Evolutionary conservation across 257 asterid species (phyloP), one percentile per base, ranked within the genome.

Genomic region (Anisodus acutangulus): DNA sequence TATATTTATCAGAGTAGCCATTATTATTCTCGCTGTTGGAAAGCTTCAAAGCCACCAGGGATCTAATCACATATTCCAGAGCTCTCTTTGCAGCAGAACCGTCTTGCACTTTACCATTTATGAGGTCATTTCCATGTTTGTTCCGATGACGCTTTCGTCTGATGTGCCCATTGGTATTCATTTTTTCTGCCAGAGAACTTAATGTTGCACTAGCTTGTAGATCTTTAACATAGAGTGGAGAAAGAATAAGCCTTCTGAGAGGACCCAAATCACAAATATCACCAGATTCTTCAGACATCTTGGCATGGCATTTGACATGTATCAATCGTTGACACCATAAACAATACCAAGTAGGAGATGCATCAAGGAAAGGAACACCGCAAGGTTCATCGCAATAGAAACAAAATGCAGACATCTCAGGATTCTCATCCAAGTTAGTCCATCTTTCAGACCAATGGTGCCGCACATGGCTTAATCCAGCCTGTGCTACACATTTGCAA

Each of bases 391-490:
- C 97, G 84, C 98, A 94, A 88, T 91, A 91, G 82, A 88, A 91
- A 83, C 98, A 94, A 87, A 94, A 91, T 68, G 93, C 89, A 22
- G 97, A 91, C 94, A 90, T 94, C 90, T 93, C 98, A 62, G 96
- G 92, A 86, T 91, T 92, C 80, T 93, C 98, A 82, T 92, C 97
- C 87, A 90, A 89, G 71, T 89, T 91, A 82, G 85, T 88, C 98
- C 98, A 94, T 91, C 96, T 89, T 86, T 94, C 98, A 5, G 98
- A 92, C 98, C 98, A 94, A 59, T 94, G 98, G 89, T 94, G 98
- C 88, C 86, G 94, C 69, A 94, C 90, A 84, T 87, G 88, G 84
- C 84, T 83, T 80, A 83, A 90, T 81, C 96, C 95, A 86, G 90
- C 93, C 88, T 93, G 97, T 62, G 95, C 93, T 60, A 92, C 92